A percentile compares a stretch with the other conserved stretches of the same genome.
Conservation (phyloP, 371 early-diverging fungal genomes). For the Saksenaea vasiformis region DNA sequence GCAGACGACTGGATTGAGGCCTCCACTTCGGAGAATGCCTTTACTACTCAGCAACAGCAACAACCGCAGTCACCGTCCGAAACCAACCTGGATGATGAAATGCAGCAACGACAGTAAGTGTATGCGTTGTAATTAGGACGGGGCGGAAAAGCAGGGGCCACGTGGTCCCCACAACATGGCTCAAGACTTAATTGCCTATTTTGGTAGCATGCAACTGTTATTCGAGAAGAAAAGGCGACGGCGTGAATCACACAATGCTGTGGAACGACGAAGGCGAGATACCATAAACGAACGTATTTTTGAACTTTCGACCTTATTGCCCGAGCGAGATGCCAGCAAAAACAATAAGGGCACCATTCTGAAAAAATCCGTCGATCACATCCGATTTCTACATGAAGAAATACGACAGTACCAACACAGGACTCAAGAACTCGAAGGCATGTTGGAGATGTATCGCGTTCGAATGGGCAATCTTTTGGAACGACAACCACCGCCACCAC, state of each 20-base stretch:
- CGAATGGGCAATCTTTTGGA: slow-evolving; percentile 18
- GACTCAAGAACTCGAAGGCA: slow-evolving; percentile 68
- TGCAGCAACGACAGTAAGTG: slow-evolving; percentile 35
- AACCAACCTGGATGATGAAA: slow-evolving; percentile 24
- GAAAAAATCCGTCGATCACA: slow-evolving; percentile 87
- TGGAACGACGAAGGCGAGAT: slow-evolving; percentile 92
- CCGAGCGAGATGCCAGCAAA: slow-evolving; percentile 60
- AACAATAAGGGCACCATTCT: slow-evolving; percentile 82
- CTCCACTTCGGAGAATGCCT: slow-evolving; percentile 3
- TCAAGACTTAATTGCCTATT: neutral
- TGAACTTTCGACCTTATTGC: slow-evolving; percentile 36
- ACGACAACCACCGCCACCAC: slow-evolving; percentile 4
- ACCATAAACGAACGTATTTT: slow-evolving; percentile 96
- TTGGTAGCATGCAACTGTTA: slow-evolving; percentile 29
- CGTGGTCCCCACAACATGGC: slow-evolving; percentile 9
- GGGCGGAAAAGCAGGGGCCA: slow-evolving; percentile 5
- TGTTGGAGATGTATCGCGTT: slow-evolving; percentile 28
- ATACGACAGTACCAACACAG: slow-evolving; percentile 59
- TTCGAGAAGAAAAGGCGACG: slow-evolving; percentile 40
- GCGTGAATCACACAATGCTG: slow-evolving; percentile 50
- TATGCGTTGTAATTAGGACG: slow-evolving; percentile 21
- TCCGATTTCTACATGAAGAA: slow-evolving; percentile 64
- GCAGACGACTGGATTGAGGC: slow-evolving; percentile 3
- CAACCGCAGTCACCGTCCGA: slow-evolving; percentile 10
- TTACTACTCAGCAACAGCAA: slow-evolving; percentile 10